Evolutionary conservation across 257 asterid genomes (phyloP), one percentile per base, ranked within the genome.

Genomic region (Sherardia arvensis): DNA sequence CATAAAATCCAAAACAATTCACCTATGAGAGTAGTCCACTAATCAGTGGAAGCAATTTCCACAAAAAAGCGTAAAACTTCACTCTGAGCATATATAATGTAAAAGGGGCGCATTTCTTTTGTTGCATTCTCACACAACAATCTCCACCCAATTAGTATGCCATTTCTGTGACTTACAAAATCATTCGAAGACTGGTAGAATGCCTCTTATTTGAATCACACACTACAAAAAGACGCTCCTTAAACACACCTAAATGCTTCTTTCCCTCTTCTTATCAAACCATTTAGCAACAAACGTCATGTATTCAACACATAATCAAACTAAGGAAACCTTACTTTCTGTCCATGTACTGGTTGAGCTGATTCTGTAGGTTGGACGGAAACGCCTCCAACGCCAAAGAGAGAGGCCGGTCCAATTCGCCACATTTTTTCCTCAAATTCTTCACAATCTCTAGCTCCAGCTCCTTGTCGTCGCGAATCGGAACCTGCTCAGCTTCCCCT

Each of bases 401-500:
- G 59, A 90, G 20, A 18, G 73, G 65, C 68, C 87, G 72, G 66
- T 79, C 84, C 6, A 73, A 69, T 43, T 87, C 88, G 9, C 65
- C 55, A 67, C 95, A 83, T 75, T 84, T 85, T 75, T 72, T 85
- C 64, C 73, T 76, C 78, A 87, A 73, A 68, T 64, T 80, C 74
- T 79, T 85, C 72, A 90, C 75, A 66, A 90, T 83, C 78, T 84
- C 90, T 56, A 90, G 82, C 88, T 87, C 95, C 83, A 85, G 43
- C 62, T 78, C 91, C 68, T 80, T 85, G 72, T 90, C 97, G 53
- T 90, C 97, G 10, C 80, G 71, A 45, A 67, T 63, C 1, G 94
- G 97, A 65, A 90, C 95, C 72, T 80, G 94, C 78, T 89, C 97
- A 53, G 94, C 97, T 79, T 89, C 97, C 32, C 95, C 97, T 67